Evolutionary conservation across 345 rosid genomes (phyloP).

Genomic region (Lumnitzera racemosa): DNA sequence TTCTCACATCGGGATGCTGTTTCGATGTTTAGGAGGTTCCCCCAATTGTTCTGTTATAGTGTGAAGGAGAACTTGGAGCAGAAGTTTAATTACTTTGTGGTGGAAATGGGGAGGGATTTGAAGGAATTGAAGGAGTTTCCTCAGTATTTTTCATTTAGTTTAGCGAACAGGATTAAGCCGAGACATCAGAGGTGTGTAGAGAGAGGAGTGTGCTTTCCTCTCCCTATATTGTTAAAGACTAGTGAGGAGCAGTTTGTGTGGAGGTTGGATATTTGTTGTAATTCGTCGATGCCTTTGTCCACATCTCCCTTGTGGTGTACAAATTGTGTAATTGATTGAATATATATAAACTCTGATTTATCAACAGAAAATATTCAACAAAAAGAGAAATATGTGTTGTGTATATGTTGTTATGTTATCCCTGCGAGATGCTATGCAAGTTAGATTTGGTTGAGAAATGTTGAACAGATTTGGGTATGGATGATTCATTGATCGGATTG

Average conservation of each 20-base stretch:
- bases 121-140: conserved; percentile 76
- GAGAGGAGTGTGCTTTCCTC: conserved; percentile 60
- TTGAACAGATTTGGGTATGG: no score
- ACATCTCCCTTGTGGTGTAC: conserved; percentile 50
- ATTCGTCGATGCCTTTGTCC: conserved; percentile 53
- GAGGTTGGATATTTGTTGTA: conserved; percentile 62
- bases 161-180: conserved; percentile 78
- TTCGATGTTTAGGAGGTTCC: conserved; percentile 67
- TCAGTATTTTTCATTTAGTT: conserved; percentile 78
- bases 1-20: conserved; percentile 45
- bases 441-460: no score
- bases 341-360: conserved; percentile 14
- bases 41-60: conserved; percentile 74
- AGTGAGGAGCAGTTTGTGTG: conserved; percentile 42
- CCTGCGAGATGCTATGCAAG: no score
- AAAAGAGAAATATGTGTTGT: no score
- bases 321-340: conserved; percentile 25
- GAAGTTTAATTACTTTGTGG: conserved; percentile 53
- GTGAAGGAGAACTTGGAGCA: conserved; percentile 59
- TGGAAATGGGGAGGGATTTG: conserved; percentile 83
- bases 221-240: conserved; percentile 53
- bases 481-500: no score
- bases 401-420: no score
- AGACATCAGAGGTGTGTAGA: conserved; percentile 68
- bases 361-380: background rate